phyloP scores from a whole-genome alignment of 108 stramenopile genomes.

The Asterionellopsis glacialis region DNA sequence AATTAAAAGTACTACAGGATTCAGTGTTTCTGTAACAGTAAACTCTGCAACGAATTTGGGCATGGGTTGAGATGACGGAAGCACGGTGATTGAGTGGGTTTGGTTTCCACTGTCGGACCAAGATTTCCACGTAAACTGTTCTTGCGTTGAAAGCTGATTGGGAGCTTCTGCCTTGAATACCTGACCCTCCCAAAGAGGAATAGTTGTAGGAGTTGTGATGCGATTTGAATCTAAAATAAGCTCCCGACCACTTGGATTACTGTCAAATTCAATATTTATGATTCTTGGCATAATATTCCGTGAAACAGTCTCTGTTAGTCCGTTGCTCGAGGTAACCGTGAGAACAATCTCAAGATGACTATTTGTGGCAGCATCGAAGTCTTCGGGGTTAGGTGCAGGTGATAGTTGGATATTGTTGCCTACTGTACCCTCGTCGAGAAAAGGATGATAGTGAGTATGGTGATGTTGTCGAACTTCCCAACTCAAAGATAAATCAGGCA shows the following conservation, averaged over 20 bases:
- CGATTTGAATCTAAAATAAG: slow-evolving; percentile 13
- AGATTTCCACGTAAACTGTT: too few species aligned
- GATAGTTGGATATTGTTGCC: slow-evolving; percentile 17
- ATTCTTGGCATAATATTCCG: slow-evolving; percentile 12
- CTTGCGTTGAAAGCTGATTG: slow-evolving; percentile 10
- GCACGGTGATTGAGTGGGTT: too few species aligned
- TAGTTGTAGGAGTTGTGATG: slow-evolving; percentile 12
- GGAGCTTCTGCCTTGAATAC: slow-evolving; percentile 9
- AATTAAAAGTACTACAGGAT: too few species aligned
- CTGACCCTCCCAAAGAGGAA: slow-evolving; percentile 22
- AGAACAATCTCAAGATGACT: slow-evolving; percentile 28
- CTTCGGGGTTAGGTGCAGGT: slow-evolving; percentile 25
- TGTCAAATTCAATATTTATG: slow-evolving; percentile 14
- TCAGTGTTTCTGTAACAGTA: too few species aligned
- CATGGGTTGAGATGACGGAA: too few species aligned
- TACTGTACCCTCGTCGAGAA: slow-evolving; percentile 12
- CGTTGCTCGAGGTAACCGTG: slow-evolving; percentile 15
- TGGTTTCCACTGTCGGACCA: too few species aligned
- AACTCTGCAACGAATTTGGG: too few species aligned
- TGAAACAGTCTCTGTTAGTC: slow-evolving; percentile 12
- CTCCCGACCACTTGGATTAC: slow-evolving; percentile 16
- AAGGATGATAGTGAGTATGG: slow-evolving; percentile 28
- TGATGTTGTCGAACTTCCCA: slow-evolving; percentile 37
- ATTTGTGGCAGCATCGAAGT: slow-evolving; percentile 22
- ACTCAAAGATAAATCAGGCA: slow-evolving; percentile 14